Conservation (phyloP, 257 asterid genomes). For the Rauvolfia tetraphylla region DNA sequence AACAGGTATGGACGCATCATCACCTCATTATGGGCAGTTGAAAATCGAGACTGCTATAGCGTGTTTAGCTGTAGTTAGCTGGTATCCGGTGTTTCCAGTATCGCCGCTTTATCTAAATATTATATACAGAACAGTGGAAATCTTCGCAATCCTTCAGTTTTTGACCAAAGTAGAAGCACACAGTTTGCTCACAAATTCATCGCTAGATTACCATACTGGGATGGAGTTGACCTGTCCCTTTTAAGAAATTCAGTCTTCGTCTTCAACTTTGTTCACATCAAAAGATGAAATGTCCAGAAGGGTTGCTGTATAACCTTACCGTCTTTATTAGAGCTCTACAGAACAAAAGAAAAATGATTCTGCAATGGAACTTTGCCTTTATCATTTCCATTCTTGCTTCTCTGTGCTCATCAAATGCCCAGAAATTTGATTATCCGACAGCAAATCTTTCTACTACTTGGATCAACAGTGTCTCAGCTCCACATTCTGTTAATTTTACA, state of each 20-base stretch:
- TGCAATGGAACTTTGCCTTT: not conserved
- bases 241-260: not conserved
- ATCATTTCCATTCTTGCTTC: slow-evolving; percentile 1
- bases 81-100: no score
- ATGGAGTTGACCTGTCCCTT: not conserved
- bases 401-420: slow-evolving; percentile 18
- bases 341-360: slow-evolving; percentile 13
- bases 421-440: slow-evolving; percentile 42
- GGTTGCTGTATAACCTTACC: not conserved
- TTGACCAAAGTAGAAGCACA: not conserved
- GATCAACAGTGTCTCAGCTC: slow-evolving; percentile 35
- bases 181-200: not conserved
- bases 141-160: no score
- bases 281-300: not conserved
- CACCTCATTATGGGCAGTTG: no score
- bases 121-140: no score
- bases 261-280: not conserved
- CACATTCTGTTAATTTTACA: slow-evolving; percentile 22
- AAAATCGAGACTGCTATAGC: not conserved
- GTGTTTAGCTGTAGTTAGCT: no score
- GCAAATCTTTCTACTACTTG: slow-evolving; percentile 45
- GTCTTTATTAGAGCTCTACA: not conserved
- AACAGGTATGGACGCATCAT: no score
- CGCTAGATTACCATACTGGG: not conserved
- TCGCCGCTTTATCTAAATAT: no score